Base-by-base conservation (phyloP, 768 basidiomycete species). In the Phallus indusiatus region DNA sequence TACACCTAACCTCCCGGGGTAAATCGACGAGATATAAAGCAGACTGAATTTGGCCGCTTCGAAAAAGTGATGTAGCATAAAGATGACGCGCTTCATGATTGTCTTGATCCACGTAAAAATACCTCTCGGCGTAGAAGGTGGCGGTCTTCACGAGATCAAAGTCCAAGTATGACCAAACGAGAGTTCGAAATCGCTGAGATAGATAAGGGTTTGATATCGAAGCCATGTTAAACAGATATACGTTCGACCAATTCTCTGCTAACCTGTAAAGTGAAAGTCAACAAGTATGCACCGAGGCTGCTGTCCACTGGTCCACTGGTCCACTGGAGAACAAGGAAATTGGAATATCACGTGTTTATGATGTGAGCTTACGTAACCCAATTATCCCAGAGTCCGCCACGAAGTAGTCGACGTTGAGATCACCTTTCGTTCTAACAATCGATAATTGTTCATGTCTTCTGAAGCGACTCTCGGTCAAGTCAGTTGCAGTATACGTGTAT, bases 61-160 rank as follows among this genome's bases (percentile, higher is more conserved):
- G 81, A 48, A 90, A 78, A 63, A 94, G 81, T 18, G 85, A 78
- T 47, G 81, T 84, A 63, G 91, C 90, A 76, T 90, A 89, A 49
- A 94, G 79, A 75, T 90, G 90, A 59, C 88, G 81, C 64, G 90
- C 83, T 67, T 89, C 85, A 69, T 94, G 92, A 71, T 82, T 83
- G 33, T 75, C 69, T 61, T 78, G 76, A 71, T 88, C 84, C 70
- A 89, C 73, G 46, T 83, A 80, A 69, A 79, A 86, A 69, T 89
- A 89, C 63, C 90, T 76, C 72, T 94, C 93, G 36, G 91, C 90
- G 74, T 89, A 89, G 75, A 95, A 95, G 50, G 90, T 80, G 46
- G 92, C 91, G 12, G 90, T 84, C 70, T 79, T 81, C 65, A 81
- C 76, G 49, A 93, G 82, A 66, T 87, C 86, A 56, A 83, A 79